Percentiles rank a stretch among this genome's conserved stretches.
These are phyloP conservation scores for Dichomitus squalens DNA, from an alignment of 1,284 basidiomycete genomes.

Conservation along the genomic window DNA sequence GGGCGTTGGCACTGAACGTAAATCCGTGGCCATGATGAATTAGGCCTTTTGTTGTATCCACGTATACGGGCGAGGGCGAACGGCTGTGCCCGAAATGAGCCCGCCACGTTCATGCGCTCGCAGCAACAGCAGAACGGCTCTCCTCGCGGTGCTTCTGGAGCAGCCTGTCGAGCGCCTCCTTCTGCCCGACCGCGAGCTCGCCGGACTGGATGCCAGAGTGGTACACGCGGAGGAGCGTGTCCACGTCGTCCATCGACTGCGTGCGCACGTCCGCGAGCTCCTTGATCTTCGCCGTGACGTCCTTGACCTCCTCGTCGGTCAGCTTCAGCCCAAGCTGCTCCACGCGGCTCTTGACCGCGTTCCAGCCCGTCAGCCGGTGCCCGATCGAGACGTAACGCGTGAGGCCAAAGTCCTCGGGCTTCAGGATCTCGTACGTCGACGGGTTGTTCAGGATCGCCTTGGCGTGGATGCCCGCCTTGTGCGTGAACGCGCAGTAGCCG, in stretches of 20 bases:
- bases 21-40: constrained; percentile 11
- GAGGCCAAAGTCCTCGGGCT: constrained; percentile 98
- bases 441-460: constrained; percentile 99
- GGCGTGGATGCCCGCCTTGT: constrained; percentile 99
- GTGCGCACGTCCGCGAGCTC: constrained; percentile 98
- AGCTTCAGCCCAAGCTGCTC: constrained; percentile 92
- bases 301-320: constrained; percentile 94
- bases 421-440: constrained; percentile 96
- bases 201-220: constrained; percentile 89
- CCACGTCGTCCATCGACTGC: constrained; percentile 99
- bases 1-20: constrained; percentile 10
- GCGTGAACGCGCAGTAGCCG: constrained; percentile 99
- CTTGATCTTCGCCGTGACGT: constrained; percentile 99
- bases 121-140: constrained; percentile 21
- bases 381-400: constrained; percentile 98
- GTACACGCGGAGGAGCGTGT: constrained; percentile 94
- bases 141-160: constrained; percentile 71
- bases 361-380: constrained; percentile 96
- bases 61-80: constrained; percentile 9
- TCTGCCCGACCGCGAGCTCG: constrained; percentile 86
- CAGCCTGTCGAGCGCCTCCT: constrained; percentile 82
- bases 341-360: constrained; percentile 98
- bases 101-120: constrained; percentile 11
- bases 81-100: too few species aligned
- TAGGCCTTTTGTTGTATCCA: constrained; percentile 19